Base-by-base conservation (phyloP, 352 stramenopile species). In the Pythium scleroteichum region DNA sequence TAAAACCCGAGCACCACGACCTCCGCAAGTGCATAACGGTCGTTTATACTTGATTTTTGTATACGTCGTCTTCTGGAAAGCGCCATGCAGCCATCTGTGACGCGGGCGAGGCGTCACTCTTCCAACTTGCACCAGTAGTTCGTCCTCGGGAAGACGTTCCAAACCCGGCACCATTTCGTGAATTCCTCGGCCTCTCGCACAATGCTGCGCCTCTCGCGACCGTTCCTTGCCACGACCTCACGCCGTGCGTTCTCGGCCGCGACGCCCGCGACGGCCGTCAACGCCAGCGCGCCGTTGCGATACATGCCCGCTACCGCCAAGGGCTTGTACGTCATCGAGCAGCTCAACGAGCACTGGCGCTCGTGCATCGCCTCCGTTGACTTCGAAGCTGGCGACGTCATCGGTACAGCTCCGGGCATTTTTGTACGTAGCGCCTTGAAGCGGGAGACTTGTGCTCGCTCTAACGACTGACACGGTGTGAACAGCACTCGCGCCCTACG, bases 281-380 rank as follows among this genome's bases (percentile, higher is more conserved):
- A 72, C 24, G 62, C 58, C 26, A 68, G 57, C 39, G 55, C 69
- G 20, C 69, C 76, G 17, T 76, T 71, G 41, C 74, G 74, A 50
- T 91, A 90, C 63, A 72, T 82, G 33, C 81, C 81, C 1, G 59
- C 72, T 40, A 83, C 69, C 20, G 84, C 79, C 5, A 74, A 90
- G 22, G 83, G 83, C 42, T 71, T 74, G 53, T 91, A 85, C 69
- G 58, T 83, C 66, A 87, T 93, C 41, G 79, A 92, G 46, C 81
- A 90, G 65, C 53, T 64, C 39, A 85, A 78, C 48, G 79, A 87
- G 41, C 75, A 91, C 50, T 95, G 81, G 79, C 76, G 79, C 39
- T 90, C 86, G 19, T 82, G 73, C 2, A 78, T 95, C 38, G 83
- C 86, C 0, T 80, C 82, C 0, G 68, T 82, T n/a, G 71, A 80